A percentile compares a stretch with the other conserved stretches of the same genome.
These are phyloP conservation scores for Cordyceps fumosorosea DNA, from an alignment of 2,329 filamentous ascomycete genomes.

Conservation along the genomic window DNA sequence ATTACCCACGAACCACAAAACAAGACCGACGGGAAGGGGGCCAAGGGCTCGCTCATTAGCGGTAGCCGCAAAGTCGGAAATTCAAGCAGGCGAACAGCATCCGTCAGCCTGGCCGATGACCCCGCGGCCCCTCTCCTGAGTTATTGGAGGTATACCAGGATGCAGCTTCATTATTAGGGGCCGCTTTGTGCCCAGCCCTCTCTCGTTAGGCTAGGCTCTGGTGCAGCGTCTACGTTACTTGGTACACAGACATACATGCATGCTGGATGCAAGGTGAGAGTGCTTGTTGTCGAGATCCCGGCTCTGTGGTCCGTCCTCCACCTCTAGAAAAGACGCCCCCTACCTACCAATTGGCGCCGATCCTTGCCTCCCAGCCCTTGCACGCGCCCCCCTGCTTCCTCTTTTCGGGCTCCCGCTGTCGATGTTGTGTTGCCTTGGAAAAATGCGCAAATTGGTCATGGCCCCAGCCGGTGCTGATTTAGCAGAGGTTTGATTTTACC, in stretches of 20 bases:
- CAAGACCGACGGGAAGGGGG: background rate
- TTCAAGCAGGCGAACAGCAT: background rate
- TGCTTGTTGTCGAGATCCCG: conserved; percentile 9
- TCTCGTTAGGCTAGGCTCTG: background rate
- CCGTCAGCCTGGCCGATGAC: background rate
- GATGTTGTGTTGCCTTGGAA: background rate
- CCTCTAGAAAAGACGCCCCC: background rate
- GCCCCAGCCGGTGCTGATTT: background rate
- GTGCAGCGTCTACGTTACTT: too few relatives aligned
- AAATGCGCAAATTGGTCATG: background rate
- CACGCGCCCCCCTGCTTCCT: background rate
- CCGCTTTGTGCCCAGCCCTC: background rate
- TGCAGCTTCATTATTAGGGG: background rate
- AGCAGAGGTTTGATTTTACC: background rate
- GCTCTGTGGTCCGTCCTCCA: conserved; percentile 7
- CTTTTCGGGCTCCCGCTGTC: background rate
- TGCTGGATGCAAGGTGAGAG: background rate
- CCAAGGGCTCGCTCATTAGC: background rate
- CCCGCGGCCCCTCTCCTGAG: background rate
- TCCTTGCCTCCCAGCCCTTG: conserved; percentile 1
- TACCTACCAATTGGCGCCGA: conserved; percentile 3
- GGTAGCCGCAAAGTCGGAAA: background rate
- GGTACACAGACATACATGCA: background rate
- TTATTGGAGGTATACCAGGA: background rate
- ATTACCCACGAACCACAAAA: background rate